These are phyloP conservation scores for Dorcoceras hygrometricum DNA, from an alignment of 257 asterid species.

Conservation along the genomic window DNA sequence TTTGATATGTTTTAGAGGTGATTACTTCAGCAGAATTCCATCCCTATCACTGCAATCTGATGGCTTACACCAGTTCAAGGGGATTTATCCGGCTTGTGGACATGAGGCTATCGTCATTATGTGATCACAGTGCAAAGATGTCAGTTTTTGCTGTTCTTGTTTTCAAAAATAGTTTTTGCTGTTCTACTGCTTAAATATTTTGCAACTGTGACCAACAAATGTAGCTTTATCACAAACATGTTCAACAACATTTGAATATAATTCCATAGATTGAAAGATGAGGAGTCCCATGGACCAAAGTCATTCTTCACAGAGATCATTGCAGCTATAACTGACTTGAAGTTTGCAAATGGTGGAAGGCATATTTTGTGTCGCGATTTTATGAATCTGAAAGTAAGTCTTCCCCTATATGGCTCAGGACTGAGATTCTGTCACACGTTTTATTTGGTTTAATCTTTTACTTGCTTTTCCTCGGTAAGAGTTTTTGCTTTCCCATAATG, in stretches of 20 bases:
- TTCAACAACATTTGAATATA: slow-evolving; percentile 14
- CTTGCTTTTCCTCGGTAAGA: slow-evolving; percentile 1
- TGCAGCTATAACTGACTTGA: slow-evolving; percentile 68
- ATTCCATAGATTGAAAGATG: slow-evolving; percentile 56
- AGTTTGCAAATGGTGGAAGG: slow-evolving; percentile 73
- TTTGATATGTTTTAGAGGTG: slow-evolving; percentile 52
- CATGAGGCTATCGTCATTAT: slow-evolving; percentile 75
- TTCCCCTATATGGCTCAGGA: background rate
- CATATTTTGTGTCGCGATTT: slow-evolving; percentile 71
- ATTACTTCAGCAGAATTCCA: slow-evolving; percentile 77
- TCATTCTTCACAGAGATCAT: slow-evolving; percentile 77
- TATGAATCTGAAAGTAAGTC: slow-evolving; percentile 62
- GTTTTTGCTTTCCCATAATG: slow-evolving; percentile 16
- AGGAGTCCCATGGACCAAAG: slow-evolving; percentile 46
- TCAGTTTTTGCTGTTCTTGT: slow-evolving; percentile 33
- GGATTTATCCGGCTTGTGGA: slow-evolving; percentile 73
- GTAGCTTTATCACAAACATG: slow-evolving; percentile 1
- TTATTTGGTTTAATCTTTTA: slow-evolving; percentile 17
- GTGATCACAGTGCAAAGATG: slow-evolving; percentile 65
- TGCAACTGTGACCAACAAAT: background rate
- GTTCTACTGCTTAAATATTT: slow-evolving; percentile 2
- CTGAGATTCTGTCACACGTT: slow-evolving; percentile 13
- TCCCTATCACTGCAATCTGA: slow-evolving; percentile 74
- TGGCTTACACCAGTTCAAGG: slow-evolving; percentile 78
- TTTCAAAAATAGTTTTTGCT: slow-evolving; percentile 30